Base-by-base conservation (phyloP, 305 asterid genomes). In the Fraxinus sp. region DNA sequence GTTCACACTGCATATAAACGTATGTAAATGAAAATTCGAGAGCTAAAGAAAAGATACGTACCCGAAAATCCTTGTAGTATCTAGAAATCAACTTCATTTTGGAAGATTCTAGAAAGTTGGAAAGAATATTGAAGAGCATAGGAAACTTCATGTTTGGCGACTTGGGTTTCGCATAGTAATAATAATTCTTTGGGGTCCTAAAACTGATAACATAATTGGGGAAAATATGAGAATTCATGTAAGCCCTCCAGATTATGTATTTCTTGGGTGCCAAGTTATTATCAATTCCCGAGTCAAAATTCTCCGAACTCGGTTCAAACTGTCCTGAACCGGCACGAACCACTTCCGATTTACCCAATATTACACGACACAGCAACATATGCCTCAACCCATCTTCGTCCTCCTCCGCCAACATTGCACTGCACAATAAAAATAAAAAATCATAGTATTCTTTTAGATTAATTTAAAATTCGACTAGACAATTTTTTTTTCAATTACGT, bases 321-420 rank as follows among this genome's bases (percentile, higher is more conserved):
- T 68, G 74, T 11, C 9, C 37, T 28, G 74, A 68, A 68, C 20
- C 74, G 18, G 8, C 18, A 5, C 0, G 39, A 68, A 68, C 74
- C 39, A 28, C 74, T 68, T 68, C 74, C 18, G 74, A 3, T 3
- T 68, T 68, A 10, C 74, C 74, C 74, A 68, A 68, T 26, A 68
- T 68, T 68, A 68, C 74, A 3, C 74, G 74, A 30, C 74, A 68
- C 7, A 68, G 37, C 39, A 68, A 1, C 39, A 68, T 14, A 13
- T 89, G 90, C 75, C 85, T 80, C 20, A 89, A 80, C 66, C 90
- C 90, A 64, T 79, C 37, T 82, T 83, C 90, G 49, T 89, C 92
- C 81, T 87, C 88, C 78, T 76, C 82, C 70, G 87, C 86, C 75
- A 78, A 80, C 75, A 64, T 46, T 18, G 78, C 86, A 80, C 91